Conservation (phyloP, 768 basidiomycete genomes). For the Tylopilus plumbeoviolaceoides region DNA sequence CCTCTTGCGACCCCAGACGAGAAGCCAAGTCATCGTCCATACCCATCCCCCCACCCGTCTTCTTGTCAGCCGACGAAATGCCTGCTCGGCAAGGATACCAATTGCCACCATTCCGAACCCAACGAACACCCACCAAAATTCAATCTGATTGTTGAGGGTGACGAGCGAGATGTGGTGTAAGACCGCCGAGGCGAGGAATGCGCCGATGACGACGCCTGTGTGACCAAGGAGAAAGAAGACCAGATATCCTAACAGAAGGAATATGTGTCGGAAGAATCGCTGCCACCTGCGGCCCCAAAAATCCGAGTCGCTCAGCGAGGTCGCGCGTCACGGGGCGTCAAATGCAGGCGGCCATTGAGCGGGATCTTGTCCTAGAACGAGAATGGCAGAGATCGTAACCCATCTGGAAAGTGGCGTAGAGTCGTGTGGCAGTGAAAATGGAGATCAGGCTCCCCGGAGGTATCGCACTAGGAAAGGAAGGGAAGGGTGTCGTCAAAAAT, state of each 20-base stretch:
- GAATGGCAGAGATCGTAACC: not conserved
- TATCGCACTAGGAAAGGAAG: not conserved
- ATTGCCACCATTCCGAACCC: not conserved
- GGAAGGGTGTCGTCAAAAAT: not conserved
- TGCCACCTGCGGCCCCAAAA: not conserved
- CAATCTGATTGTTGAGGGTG: not conserved
- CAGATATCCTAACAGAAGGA: not conserved
- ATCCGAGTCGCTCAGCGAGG: not conserved
- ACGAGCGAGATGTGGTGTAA: not conserved
- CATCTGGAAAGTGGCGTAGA: not conserved
- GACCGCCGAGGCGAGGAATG: not conserved
- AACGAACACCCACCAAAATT: not conserved
- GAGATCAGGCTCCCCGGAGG: not conserved
- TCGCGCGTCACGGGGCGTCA: not conserved
- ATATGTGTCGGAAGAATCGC: not conserved
- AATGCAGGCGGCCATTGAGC: not conserved
- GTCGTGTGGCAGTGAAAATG: not conserved
- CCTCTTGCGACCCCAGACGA: not conserved
- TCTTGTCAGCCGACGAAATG: not conserved
- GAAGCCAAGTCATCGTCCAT: not conserved
- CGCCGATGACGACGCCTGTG: not conserved
- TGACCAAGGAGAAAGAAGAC: not conserved
- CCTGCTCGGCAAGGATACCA: not conserved
- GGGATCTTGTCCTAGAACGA: not conserved
- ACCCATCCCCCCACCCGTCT: not conserved